A percentile compares a stretch with the other conserved stretches of the same genome.
Evolutionary conservation across 1,284 basidiomycete species (phyloP).

Genomic region (Rhodotorula sp.): DNA sequence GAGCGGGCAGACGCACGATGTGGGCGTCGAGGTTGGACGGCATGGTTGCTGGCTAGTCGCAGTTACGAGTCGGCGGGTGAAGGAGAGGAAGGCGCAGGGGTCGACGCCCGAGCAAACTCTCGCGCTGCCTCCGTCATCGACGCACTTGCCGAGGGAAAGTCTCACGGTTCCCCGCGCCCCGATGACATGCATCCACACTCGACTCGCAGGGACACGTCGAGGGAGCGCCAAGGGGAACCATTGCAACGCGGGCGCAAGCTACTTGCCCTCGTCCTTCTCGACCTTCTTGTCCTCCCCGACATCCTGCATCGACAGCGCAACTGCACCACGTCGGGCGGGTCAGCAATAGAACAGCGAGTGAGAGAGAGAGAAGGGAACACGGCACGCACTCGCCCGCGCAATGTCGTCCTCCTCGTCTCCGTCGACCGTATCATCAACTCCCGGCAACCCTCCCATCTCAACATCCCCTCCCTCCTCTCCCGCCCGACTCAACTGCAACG

Average conservation of each 20-base stretch:
- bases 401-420: constrained; percentile 45
- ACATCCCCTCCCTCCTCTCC: constrained; percentile 29
- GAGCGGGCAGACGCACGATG: constrained; percentile 3
- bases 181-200: no score
- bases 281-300: constrained; percentile 9
- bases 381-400: constrained; percentile 54
- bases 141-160: neutral
- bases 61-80: neutral
- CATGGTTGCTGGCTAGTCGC: neutral
- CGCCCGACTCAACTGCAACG: constrained; percentile 31
- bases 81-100: neutral
- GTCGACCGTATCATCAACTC: constrained; percentile 11
- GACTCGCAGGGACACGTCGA: no score
- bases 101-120: neutral
- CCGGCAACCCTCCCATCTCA: constrained; percentile 31
- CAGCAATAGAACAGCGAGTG: neutral
- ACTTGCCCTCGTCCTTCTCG: neutral
- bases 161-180: neutral
- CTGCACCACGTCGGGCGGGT: no score
- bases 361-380: neutral
- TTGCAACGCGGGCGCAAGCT: neutral
- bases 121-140: neutral
- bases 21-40: constrained; percentile 2
- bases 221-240: neutral
- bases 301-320: constrained; percentile 59